phyloP scores from a whole-genome alignment of 2,329 filamentous ascomycete genomes.

The Lasiodiplodia citricola region DNA sequence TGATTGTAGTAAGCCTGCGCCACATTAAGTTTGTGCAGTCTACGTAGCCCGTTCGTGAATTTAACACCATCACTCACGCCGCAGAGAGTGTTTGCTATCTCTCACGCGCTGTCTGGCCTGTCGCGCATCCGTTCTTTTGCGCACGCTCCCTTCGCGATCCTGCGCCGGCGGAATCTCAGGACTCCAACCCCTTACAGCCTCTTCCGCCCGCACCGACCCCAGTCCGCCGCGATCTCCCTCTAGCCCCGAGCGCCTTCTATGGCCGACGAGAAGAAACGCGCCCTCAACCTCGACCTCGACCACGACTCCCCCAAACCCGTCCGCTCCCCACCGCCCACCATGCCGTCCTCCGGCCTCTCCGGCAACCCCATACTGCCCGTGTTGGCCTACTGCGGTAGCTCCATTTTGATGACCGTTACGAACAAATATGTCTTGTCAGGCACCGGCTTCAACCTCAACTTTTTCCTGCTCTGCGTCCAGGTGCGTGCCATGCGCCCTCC shows the following conservation, averaged over 20 bases:
- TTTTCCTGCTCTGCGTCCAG: constrained; percentile 91
- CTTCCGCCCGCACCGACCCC: constrained; percentile 23
- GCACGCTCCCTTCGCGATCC: constrained; percentile 9
- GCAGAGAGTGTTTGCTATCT: not conserved
- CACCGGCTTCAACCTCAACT: constrained; percentile 90
- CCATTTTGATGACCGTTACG: constrained; percentile 99
- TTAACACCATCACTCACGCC: not conserved
- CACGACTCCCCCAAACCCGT: constrained; percentile 53
- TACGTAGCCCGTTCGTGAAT: constrained; percentile 14
- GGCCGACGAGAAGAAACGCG: constrained; percentile 88
- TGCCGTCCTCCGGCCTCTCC: constrained; percentile 55
- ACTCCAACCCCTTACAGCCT: constrained; percentile 20
- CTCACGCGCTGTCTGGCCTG: not conserved
- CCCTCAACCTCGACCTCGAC: constrained; percentile 68
- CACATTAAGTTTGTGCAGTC: not conserved
- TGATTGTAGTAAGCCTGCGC: constrained; percentile 11
- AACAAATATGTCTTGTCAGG: constrained; percentile 99
- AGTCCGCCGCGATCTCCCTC: constrained; percentile 5
- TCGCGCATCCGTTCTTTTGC: constrained; percentile 3
- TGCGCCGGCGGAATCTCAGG: constrained; percentile 20
- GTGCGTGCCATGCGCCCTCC: constrained; percentile 57
- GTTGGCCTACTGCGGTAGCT: constrained; percentile 87
- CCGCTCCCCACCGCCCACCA: constrained; percentile 53
- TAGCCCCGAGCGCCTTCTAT: constrained; percentile 55
- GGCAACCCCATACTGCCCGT: constrained; percentile 83